Base-by-base conservation (phyloP, 805 yeast genomes). In the Jamesozyma lodderae region DNA sequence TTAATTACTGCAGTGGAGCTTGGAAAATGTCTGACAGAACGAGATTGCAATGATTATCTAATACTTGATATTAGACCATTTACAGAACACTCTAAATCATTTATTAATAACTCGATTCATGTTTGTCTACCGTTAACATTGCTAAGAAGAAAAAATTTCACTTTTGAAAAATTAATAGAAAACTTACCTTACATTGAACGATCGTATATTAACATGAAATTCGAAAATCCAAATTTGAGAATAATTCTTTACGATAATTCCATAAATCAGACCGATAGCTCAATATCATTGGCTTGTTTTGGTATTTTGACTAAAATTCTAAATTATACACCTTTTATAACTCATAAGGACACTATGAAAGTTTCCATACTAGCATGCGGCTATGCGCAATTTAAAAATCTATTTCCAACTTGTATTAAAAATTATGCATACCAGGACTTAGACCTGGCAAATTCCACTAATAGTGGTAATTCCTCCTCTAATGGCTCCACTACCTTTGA, bases 121-220 rank as follows among this genome's bases (percentile, higher is more conserved):
- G 70, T 90, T 26, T 84, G 94, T 57, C 62, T 88, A 11, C 96
- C 97, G 2, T 81, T 95, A n/a, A 88, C 96, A 0, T 66, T 88
- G 30, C 63, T 88, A 45, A 82, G 79, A 55, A 71, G 97, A 46
- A 66, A 77, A 23, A 80, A 79, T 37, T 88, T 83, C 51, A 76
- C 77, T 3, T 64, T 88, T 40, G 64, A 63, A 33, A 69, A 77
- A 51, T 77, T 85, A 47, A 61, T 81, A 18, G 74, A 72, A 36
- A 77, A 83, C 22, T 59, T 81, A 35, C 75, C 84, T 0, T 48
- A 60, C 4, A 62, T 63, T 39, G 87, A 79, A 30, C 54, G 47
- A 35, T 10, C 31, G 14, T 18, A 40, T 15, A 34, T 44, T 27
- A 31, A 23, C 6, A 21, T 5, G 14, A 45, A 38, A 26, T 30